Evolutionary conservation across 257 asterid genomes (phyloP), one percentile per base, ranked within the genome.

Genomic region (Lycium ferocissimum): DNA sequence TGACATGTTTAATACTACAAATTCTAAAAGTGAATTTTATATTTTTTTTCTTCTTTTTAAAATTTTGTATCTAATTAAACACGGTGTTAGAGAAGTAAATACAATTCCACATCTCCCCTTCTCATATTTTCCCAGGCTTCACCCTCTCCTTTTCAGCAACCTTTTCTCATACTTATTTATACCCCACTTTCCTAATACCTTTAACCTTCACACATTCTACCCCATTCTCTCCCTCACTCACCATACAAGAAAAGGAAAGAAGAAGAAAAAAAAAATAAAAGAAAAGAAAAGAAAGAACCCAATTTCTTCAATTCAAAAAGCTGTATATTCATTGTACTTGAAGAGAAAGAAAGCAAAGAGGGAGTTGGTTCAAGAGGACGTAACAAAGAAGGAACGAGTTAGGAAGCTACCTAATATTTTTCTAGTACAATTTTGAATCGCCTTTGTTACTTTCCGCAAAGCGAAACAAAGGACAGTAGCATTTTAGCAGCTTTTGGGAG

Each of bases 161-260:
- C 83, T 88, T 89, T 84, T 87, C 88, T 75, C 81, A 80, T 40
- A 67, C 81, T 83, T 87, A 88, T 87, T 83, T 85, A 85, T 85
- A 82, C 88, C 87, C 89, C 72, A 86, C 86, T 11, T 37, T 70
- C 82, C 88, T 85, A 65, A 75, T 79, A 56, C 58, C 88, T 69
- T 49, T 62, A 78, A 15, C 82, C 85, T 78, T 72, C 84, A 67
- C 70, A 65, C 14, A 75, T 26, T 40, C 38, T 69, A 70, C 58
- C n/a, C 35, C 79, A 17, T 33, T 43, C 79, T 66, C 72, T 37
- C 47, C 84, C 76, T 66, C 83, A 17, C 79, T 38, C 54, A 43
- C 57, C 82, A 17, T 82, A 81, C 59, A 15, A 57, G 65, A 76
- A 53, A 53, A 76, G 82, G 65, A 76, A 51, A 40, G 51, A 7